Conservation (phyloP, 768 basidiomycete species). For the Ramaria rubella region DNA sequence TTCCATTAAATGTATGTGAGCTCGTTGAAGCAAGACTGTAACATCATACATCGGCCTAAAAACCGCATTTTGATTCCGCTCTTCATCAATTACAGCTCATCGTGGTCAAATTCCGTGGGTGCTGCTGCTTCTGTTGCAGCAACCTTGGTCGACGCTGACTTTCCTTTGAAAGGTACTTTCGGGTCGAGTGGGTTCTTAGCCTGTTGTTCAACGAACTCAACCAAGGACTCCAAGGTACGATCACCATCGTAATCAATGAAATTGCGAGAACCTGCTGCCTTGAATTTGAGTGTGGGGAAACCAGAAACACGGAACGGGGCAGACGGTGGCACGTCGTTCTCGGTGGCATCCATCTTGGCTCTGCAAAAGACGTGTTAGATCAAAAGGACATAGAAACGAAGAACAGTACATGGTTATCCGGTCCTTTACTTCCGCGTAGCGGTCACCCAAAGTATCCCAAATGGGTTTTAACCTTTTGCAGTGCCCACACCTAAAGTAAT, state of each 20-base stretch:
- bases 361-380: conserved; percentile 31
- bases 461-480: conserved; percentile 95
- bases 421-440: conserved; percentile 70
- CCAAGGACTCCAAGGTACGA: conserved; percentile 76
- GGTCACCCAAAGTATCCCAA: conserved; percentile 88
- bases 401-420: conserved; percentile 64
- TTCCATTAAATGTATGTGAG: background rate
- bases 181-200: conserved; percentile 65
- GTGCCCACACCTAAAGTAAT: conserved; percentile 78
- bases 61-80: background rate
- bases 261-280: conserved; percentile 75
- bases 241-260: conserved; percentile 95
- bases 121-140: conserved; percentile 3
- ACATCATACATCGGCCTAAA: background rate
- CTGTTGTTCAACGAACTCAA: conserved; percentile 76
- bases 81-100: conserved; percentile 10
- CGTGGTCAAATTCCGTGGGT: conserved; percentile 9
- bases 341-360: conserved; percentile 93
- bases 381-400: background rate
- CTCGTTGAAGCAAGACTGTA: background rate
- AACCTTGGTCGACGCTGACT: background rate
- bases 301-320: conserved; percentile 81
- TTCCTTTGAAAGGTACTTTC: conserved; percentile 12
- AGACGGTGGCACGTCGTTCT: conserved; percentile 91
- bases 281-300: conserved; percentile 97